Percentiles rank a stretch among this genome's conserved stretches.
These are phyloP conservation scores for Xylariomycetidae sp. DNA, from an alignment of 2,329 filamentous ascomycete genomes.

Conservation along the genomic window DNA sequence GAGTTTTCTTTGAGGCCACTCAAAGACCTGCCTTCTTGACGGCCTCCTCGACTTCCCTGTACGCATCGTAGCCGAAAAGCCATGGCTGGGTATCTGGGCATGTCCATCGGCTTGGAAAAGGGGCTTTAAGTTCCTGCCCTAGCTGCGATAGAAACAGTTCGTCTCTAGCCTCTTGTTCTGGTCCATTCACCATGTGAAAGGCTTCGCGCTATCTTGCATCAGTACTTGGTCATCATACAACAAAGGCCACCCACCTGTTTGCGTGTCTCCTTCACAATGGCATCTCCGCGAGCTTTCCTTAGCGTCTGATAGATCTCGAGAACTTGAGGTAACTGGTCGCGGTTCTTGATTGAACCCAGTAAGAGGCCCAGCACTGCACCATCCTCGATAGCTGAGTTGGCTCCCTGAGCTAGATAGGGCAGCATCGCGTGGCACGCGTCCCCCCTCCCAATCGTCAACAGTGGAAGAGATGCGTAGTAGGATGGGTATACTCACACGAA, in stretches of 20 bases:
- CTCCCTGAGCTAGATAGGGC: conserved; percentile 58
- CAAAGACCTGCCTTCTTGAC: too few relatives aligned
- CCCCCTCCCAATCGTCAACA: conserved; percentile 30
- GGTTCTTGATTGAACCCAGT: conserved; percentile 42
- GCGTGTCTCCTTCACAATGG: conserved; percentile 58
- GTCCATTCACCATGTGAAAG: conserved; percentile 49
- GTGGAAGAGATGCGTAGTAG: conserved; percentile 22
- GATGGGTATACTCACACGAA: conserved; percentile 34
- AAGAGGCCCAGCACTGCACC: conserved; percentile 58
- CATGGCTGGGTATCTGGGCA: conserved; percentile 58
- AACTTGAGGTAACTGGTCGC: conserved; percentile 39
- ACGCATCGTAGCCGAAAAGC: conserved; percentile 60
- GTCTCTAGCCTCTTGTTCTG: conserved; percentile 53
- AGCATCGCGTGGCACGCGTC: conserved; percentile 61
- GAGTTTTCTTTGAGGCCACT: too few relatives aligned
- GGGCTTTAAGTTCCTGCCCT: conserved; percentile 39
- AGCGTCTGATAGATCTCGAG: conserved; percentile 39
- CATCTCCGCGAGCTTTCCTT: conserved; percentile 41
- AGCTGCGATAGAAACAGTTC: conserved; percentile 49
- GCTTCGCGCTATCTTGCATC: conserved; percentile 34
- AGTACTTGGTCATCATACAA: neutral
- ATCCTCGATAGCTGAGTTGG: conserved; percentile 63
- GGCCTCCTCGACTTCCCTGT: too few relatives aligned
- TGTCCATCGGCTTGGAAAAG: conserved; percentile 59
- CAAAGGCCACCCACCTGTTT: conserved; percentile 28